These are phyloP conservation scores for Cyberlindnera meyerae DNA, from an alignment of 805 yeast genomes.

Conservation along the genomic window DNA sequence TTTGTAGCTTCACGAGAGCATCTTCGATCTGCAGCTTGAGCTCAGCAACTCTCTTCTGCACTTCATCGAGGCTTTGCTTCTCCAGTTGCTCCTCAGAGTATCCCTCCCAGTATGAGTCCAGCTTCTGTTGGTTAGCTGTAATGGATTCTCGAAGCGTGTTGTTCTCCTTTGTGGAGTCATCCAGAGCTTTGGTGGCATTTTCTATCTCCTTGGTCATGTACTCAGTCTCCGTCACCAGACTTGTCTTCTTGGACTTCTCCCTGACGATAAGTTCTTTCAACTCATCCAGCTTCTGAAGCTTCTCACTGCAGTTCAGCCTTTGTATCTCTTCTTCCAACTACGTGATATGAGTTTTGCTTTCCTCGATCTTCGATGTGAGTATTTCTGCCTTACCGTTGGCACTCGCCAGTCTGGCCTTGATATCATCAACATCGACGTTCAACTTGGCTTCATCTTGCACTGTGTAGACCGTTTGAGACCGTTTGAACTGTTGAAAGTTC, in stretches of 20 bases:
- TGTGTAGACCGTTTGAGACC: slow-evolving; percentile 39
- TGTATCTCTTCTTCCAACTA: slow-evolving; percentile 28
- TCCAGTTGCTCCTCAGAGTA: slow-evolving; percentile 12
- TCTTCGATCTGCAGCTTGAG: slow-evolving; percentile 20
- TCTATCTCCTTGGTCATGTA: slow-evolving; percentile 59
- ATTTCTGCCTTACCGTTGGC: slow-evolving; percentile 29
- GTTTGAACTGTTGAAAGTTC: slow-evolving; percentile 34
- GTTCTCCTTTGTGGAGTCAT: slow-evolving; percentile 37
- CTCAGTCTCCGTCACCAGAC: slow-evolving; percentile 51
- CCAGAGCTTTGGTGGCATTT: slow-evolving; percentile 46
- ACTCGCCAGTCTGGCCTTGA: slow-evolving; percentile 30
- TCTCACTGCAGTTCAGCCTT: slow-evolving; percentile 22
- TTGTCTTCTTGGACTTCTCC: slow-evolving; percentile 39
- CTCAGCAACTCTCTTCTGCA: slow-evolving; percentile 7
- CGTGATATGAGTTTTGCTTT: slow-evolving; percentile 23
- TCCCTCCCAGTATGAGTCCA: slow-evolving; percentile 19
- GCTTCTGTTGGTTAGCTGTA: slow-evolving; percentile 8
- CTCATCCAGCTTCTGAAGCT: slow-evolving; percentile 32
- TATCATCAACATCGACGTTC: slow-evolving; percentile 39
- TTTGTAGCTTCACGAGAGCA: slow-evolving; percentile 17
- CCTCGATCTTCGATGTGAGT: slow-evolving; percentile 24
- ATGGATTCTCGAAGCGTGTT: slow-evolving; percentile 14
- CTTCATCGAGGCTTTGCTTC: slow-evolving; percentile 14
- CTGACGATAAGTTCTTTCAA: slow-evolving; percentile 42
- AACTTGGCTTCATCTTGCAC: slow-evolving; percentile 42